Base-by-base conservation (phyloP, 2,329 filamentous ascomycete species). In the Pyrenophora seminiperda region DNA sequence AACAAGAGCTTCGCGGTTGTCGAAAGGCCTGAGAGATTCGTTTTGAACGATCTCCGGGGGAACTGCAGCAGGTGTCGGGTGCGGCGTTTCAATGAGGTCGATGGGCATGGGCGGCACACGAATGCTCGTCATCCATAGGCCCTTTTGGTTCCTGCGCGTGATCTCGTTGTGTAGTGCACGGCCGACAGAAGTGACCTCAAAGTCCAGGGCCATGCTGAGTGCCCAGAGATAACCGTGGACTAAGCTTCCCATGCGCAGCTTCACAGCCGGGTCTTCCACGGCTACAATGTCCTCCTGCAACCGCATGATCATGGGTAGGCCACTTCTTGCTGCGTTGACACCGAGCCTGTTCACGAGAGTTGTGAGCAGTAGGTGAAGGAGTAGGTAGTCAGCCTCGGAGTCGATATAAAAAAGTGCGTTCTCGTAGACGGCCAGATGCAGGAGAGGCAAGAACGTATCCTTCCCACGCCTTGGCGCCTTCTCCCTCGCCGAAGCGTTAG, bases 381-480 rank as follows among this genome's bases (percentile, higher is more conserved):
- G 75, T 20, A 90, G 76, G 22, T 95, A 81, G 61, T 96, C 91
- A 0, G 84, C 79, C 54, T 94, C 89, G 36, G 82, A 86, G 33
- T 75, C 72, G 17, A 71, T 66, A 13, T 65, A 68, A 62, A 94
- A 88, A 17, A 93, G 75, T 6, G 90, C 89, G 59, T 89, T 90
- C 70, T 97, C 93, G 71, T 95, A 97, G n/a, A 94, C 82, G 41
- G 89, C 87, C 36, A 97, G 80, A 73, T 97, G 92, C 3, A 97
- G 78, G 3, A 95, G 79, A 45, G 90, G 84, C 40, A 97, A 75
- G 68, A 96, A 97, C 32, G 84, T 86, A n/a, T 84, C 85, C 33
- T 82, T 82, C 3, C 78, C 76, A 7, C 75, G 75, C 53, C 77
- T 81, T 15, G 76, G 68, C 13, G 77, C 76, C 54, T 81, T 84